Evolutionary conservation across 805 yeast genomes (phyloP).

Genomic region (Sungouiella blattae): DNA sequence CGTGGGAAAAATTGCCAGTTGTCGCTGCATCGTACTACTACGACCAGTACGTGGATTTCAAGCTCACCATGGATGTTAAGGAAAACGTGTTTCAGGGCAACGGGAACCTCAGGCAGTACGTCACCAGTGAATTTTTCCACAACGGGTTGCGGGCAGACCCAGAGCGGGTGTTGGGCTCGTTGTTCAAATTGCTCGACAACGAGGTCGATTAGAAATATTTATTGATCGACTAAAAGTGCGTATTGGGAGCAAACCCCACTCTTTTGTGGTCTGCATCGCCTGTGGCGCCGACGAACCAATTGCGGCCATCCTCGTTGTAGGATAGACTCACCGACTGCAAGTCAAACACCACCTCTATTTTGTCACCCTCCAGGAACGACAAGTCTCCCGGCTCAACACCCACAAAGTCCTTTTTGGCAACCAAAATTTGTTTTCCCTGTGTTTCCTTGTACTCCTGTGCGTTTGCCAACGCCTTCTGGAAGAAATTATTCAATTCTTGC

Average conservation of each 20-base stretch:
- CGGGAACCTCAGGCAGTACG: constrained; percentile 37
- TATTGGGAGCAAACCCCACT: constrained; percentile 38
- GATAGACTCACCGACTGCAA: constrained; percentile 23
- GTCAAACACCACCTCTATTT: constrained; percentile 29
- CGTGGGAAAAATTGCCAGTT: constrained; percentile 38
- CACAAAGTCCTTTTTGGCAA: constrained; percentile 22
- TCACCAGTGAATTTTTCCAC: constrained; percentile 51
- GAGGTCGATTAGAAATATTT: constrained; percentile 31
- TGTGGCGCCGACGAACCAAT: constrained; percentile 34
- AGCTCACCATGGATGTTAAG: constrained; percentile 35
- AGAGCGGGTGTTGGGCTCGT: constrained; percentile 33
- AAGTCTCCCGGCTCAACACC: constrained; percentile 38
- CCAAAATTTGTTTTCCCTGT: constrained; percentile 4
- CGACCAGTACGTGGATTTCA: constrained; percentile 53
- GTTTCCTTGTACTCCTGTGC: constrained; percentile 14
- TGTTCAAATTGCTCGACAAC: constrained; percentile 37
- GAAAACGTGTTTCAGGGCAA: constrained; percentile 23
- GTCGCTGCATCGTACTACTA: constrained; percentile 47
- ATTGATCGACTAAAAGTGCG: constrained; percentile 2
- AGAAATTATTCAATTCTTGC: constrained; percentile 21
- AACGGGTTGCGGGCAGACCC: constrained; percentile 46
- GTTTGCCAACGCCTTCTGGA: constrained; percentile 11
- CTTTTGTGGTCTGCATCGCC: constrained; percentile 15
- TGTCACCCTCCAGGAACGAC: constrained; percentile 31
- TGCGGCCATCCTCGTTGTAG: constrained; percentile 16